These are phyloP conservation scores for Cubamyces sp. DNA, from an alignment of 768 basidiomycete genomes.

Conservation along the genomic window DNA sequence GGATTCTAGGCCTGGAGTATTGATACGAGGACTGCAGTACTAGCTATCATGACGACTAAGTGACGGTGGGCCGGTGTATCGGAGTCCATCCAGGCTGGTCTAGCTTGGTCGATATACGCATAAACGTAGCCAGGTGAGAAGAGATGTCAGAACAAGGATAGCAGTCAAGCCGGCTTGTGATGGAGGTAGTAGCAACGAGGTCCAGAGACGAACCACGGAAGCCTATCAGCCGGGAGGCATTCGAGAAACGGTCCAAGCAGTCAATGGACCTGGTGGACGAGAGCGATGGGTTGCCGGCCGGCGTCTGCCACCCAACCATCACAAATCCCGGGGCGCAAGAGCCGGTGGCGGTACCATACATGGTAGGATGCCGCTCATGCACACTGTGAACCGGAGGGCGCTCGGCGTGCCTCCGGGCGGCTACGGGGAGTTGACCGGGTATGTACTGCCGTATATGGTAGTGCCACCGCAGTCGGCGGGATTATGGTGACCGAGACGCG, in stretches of 20 bases:
- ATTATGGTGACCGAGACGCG: background rate
- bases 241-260: background rate
- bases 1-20: too few species aligned
- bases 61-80: too few species aligned
- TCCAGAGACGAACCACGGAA: background rate
- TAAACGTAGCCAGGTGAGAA: too few species aligned
- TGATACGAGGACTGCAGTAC: too few species aligned
- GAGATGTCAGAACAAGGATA: too few species aligned
- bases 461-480: slow-evolving; percentile 2
- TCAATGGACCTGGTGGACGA: background rate
- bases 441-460: background rate
- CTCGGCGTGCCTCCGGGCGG: background rate
- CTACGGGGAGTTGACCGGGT: background rate
- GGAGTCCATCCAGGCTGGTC: too few species aligned
- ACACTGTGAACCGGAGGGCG: background rate
- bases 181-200: background rate
- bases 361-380: background rate
- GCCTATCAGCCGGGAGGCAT: background rate
- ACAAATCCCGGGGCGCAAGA: background rate
- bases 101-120: too few species aligned
- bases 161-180: too few species aligned
- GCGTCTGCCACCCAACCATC: background rate
- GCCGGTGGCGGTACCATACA: background rate
- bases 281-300: background rate
- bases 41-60: too few species aligned